A percentile compares a stretch with the other conserved stretches of the same genome.
phyloP scores from a whole-genome alignment of 176 grass and related monocot species.

The Oryza brachyantha region DNA sequence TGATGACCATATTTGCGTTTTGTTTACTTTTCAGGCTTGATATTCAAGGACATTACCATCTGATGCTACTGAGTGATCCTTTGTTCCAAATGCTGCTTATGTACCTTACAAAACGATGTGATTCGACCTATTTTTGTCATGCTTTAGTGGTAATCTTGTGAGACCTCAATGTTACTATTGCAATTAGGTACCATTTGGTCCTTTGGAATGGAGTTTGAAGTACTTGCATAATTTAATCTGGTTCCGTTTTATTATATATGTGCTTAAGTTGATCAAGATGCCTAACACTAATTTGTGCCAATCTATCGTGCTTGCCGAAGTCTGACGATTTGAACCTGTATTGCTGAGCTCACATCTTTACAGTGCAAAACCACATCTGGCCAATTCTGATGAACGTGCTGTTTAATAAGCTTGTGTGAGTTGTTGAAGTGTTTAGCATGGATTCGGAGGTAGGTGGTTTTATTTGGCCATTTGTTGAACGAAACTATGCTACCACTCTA shows the following conservation, averaged over 20 bases:
- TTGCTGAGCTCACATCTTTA: not conserved
- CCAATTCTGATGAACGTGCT: not conserved
- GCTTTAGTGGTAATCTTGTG: constrained; percentile 19
- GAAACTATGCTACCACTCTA: not conserved
- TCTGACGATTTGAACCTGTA: not conserved
- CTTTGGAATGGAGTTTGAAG: constrained; percentile 23
- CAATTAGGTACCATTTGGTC: not conserved
- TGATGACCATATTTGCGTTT: not conserved
- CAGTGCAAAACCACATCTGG: not conserved
- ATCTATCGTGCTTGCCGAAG: not conserved
- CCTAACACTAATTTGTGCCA: no score
- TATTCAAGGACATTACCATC: constrained; percentile 5
- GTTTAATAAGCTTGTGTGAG: not conserved
- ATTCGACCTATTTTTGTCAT: constrained; percentile 29
- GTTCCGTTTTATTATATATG: not conserved
- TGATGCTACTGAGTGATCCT: not conserved
- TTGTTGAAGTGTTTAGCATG: no score
- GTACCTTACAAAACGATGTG: constrained; percentile 20
- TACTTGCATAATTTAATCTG: not conserved
- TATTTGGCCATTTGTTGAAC: no score
- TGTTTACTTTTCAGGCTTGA: constrained; percentile 17
- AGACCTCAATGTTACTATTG: constrained; percentile 34
- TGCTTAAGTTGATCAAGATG: no score
- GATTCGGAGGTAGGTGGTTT: no score
- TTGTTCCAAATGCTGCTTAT: constrained; percentile 29